Base-by-base conservation (phyloP, 306 rosid species). In the Glycine latifolia region DNA sequence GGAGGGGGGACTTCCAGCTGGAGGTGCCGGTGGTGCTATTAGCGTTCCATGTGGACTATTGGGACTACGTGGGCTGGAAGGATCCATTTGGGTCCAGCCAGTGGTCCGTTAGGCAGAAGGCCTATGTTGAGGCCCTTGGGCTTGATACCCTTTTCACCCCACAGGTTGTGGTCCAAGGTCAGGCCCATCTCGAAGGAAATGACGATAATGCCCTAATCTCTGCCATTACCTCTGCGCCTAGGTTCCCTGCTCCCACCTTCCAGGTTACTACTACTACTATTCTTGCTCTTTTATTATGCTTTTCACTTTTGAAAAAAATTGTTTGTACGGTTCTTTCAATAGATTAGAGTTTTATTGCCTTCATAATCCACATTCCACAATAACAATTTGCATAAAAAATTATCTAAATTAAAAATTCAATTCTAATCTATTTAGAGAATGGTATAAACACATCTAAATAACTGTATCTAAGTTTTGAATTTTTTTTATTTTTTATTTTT, bases 31-130 rank as follows among this genome's bases (percentile, higher is more conserved):
- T 91, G 83, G 90, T 93, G 82, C 83, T 93, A 5, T 47, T 95
- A 74, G 93, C 87, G 3, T 92, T 87, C 82, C 99, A 95, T 35
- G 98, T 95, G 46, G 99, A 95, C 71, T 95, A 93, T 47, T 93
- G 99, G 98, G 99, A 95, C 62, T 87, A 95, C 58, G 77, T 85
- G 91, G 99, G 99, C 39, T 95, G 99, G 99, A 95, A 93, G 79
- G 97, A 95, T 65, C 97, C 99, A 0, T 95, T 67, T 15, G 99
- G 98, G 1, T 92, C 97, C 0, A 93, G 93, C 83, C 97, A 87
- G 11, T 91, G 91, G 89, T 93, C 99, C 16, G 98, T 95, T 0
- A 71, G 98, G 39, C 99, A 95, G 68, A 95, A 95, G 82, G 91
- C 86, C 14, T 95, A 93, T 26, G 89, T 91, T 0, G 94, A 95